A percentile compares a stretch with the other conserved stretches of the same genome.
Conservation (phyloP, 176 grass and related monocot genomes). For the Bromus sterilis region DNA sequence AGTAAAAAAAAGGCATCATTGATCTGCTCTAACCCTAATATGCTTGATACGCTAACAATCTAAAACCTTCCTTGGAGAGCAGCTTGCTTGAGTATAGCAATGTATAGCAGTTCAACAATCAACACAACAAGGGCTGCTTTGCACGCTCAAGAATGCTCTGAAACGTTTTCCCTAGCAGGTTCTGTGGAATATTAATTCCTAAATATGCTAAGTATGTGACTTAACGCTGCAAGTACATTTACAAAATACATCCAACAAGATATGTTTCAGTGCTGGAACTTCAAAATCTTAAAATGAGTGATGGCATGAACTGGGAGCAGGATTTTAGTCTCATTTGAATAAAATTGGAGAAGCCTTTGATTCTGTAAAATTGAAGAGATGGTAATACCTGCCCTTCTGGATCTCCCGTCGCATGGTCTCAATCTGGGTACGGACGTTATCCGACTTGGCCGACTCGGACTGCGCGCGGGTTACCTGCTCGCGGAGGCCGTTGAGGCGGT, state of each 20-base stretch:
- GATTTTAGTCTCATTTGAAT: neutral
- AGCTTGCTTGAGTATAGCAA: neutral
- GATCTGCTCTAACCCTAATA: neutral
- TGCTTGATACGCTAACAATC: neutral
- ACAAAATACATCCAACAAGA: neutral
- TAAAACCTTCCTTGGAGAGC: neutral
- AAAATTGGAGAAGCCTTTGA: neutral
- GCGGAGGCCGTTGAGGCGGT: constrained; percentile 32
- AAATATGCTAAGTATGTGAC: neutral
- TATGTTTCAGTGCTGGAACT: neutral
- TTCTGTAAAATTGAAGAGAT: neutral
- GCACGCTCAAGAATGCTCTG: neutral
- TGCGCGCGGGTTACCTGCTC: constrained; percentile 32
- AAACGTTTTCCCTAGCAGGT: neutral
- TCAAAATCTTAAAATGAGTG: neutral
- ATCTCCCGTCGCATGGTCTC: constrained; percentile 83
- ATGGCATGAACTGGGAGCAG: neutral
- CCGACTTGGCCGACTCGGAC: constrained; percentile 34
- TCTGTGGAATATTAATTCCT: neutral
- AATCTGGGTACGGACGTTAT: constrained; percentile 42
- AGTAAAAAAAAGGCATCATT: neutral
- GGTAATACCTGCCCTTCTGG: constrained; percentile 84
- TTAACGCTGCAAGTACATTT: neutral
- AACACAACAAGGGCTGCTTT: neutral
- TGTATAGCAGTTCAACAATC: neutral